phyloP scores from a whole-genome alignment of 495 filamentous ascomycete species.

The Hypoxylon trugodes region DNA sequence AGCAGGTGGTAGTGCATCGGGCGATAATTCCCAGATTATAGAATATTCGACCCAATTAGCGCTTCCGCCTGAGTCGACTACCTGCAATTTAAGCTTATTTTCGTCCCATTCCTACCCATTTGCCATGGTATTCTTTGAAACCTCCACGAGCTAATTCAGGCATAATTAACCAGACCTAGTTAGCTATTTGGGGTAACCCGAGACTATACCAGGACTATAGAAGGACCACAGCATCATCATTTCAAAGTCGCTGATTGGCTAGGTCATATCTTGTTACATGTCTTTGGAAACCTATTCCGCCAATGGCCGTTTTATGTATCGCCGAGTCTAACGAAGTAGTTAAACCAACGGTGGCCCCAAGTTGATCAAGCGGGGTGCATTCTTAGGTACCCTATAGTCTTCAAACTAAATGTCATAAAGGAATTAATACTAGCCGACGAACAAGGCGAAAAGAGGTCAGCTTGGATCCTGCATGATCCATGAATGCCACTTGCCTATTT shows the following conservation, averaged over 20 bases:
- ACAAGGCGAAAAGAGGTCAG: conserved; percentile 7
- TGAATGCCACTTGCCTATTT: conserved; percentile 31
- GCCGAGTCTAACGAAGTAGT: neutral
- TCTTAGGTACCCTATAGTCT: conserved; percentile 3
- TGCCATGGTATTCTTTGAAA: neutral
- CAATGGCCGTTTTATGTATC: neutral
- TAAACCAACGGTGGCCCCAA: neutral
- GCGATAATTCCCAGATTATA: too few species aligned
- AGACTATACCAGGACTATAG: neutral
- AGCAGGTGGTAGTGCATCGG: too few species aligned
- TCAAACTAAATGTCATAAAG: neutral
- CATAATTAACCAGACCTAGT: neutral
- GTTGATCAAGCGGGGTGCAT: conserved; percentile 3
- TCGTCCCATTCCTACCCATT: too few species aligned
- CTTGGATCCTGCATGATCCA: conserved; percentile 18
- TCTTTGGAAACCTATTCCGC: conserved; percentile 7
- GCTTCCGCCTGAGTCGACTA: too few species aligned
- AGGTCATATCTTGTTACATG: neutral
- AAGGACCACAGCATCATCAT: neutral
- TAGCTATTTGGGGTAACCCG: neutral
- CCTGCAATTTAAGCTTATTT: conserved; percentile 16
- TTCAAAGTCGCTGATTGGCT: too few species aligned
- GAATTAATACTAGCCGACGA: conserved; percentile 9
- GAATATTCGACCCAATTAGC: too few species aligned
- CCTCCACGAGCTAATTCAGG: neutral